Evolutionary conservation across 2,329 filamentous ascomycete genomes (phyloP).

Genomic region (Fusarium duplospermum): DNA sequence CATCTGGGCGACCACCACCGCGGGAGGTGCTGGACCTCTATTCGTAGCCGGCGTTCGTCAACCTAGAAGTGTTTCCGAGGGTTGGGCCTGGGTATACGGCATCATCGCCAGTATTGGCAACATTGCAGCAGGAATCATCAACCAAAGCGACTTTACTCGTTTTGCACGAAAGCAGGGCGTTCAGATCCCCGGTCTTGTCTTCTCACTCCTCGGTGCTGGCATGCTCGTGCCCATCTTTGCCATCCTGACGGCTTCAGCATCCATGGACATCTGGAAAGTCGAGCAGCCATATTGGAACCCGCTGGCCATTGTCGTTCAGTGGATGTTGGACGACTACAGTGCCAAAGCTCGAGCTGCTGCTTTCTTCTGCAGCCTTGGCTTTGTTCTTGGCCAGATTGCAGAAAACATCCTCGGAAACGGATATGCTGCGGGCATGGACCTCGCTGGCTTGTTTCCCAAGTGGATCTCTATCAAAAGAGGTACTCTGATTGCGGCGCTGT

Average conservation of each 20-base stretch:
- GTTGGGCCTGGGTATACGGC: background rate
- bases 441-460: background rate
- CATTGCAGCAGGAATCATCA: background rate
- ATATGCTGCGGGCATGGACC: conserved; percentile 2
- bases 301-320: background rate
- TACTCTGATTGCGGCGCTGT: background rate
- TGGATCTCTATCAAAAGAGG: background rate
- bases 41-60: background rate
- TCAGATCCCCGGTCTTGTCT: background rate
- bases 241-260: background rate
- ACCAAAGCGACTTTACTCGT: conserved; percentile 6
- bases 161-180: conserved; percentile 1
- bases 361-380: background rate
- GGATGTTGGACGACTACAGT: background rate
- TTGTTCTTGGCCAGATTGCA: background rate
- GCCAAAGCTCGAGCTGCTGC: background rate
- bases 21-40: background rate
- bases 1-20: background rate
- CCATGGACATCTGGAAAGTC: background rate
- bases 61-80: background rate
- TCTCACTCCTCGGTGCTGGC: background rate
- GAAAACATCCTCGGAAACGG: background rate
- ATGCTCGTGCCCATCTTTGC: background rate
- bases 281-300: conserved; percentile 3
- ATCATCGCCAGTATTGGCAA: background rate